A percentile compares a stretch with the other conserved stretches of the same genome.
These are phyloP conservation scores for Aspergillus puulaauensis DNA, from an alignment of 2,329 filamentous ascomycete genomes.

Conservation along the genomic window DNA sequence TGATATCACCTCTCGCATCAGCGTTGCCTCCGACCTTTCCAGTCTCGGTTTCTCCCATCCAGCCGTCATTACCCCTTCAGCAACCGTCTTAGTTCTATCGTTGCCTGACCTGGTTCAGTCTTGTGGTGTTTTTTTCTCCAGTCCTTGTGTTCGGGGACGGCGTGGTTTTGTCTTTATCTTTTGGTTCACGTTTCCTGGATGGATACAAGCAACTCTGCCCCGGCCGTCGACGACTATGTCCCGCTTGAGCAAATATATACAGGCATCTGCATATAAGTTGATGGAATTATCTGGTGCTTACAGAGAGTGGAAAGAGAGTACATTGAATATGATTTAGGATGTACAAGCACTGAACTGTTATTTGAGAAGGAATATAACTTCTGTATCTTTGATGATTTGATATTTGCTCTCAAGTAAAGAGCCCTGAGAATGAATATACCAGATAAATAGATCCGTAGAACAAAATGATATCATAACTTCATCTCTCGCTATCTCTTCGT, in stretches of 20 bases:
- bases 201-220: neutral
- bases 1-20: slow-evolving; percentile 10
- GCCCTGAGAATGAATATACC: neutral
- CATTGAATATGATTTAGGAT: neutral
- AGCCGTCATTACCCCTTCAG: slow-evolving; percentile 5
- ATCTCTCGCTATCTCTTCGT: neutral
- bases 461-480: slow-evolving; percentile 4
- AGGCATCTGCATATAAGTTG: neutral
- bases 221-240: neutral
- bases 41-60: slow-evolving; percentile 15
- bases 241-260: slow-evolving; percentile 1
- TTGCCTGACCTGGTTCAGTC: slow-evolving; percentile 19
- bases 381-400: neutral
- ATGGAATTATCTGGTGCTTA: neutral
- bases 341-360: neutral
- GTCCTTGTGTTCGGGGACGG: neutral
- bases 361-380: neutral
- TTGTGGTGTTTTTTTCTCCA: neutral
- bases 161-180: neutral
- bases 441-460: neutral
- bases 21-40: slow-evolving; percentile 12
- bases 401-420: neutral
- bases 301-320: neutral
- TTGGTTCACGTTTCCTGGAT: neutral
- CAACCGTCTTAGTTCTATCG: slow-evolving; percentile 5